These are phyloP conservation scores for Aspergillus brunneoviolaceus DNA, from an alignment of 2,329 filamentous ascomycete genomes.

Conservation along the genomic window DNA sequence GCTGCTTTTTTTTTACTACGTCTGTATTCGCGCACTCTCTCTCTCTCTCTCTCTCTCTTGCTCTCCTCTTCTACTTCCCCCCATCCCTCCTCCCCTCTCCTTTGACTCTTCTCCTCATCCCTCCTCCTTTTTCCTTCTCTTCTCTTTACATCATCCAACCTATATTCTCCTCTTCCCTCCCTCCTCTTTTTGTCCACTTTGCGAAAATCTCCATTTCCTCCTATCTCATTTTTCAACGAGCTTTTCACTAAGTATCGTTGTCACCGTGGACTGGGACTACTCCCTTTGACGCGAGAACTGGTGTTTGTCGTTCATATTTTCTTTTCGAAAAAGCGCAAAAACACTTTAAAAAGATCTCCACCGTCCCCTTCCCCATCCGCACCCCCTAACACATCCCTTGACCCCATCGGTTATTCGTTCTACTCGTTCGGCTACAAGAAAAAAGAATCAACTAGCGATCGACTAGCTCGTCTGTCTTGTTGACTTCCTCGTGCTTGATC, in stretches of 20 bases:
- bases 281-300: slow-evolving; percentile 28
- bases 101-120: slow-evolving; percentile 46
- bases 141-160: slow-evolving; percentile 16
- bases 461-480: slow-evolving; percentile 8
- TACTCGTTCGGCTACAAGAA: not conserved
- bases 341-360: slow-evolving; percentile 13
- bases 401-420: slow-evolving; percentile 7
- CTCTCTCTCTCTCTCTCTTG: slow-evolving; percentile 17
- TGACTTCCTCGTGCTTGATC: slow-evolving; percentile 11
- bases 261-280: slow-evolving; percentile 28
- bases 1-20: slow-evolving; percentile 7
- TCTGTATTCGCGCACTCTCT: slow-evolving; percentile 7
- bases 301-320: slow-evolving; percentile 18
- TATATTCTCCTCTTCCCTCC: slow-evolving; percentile 18
- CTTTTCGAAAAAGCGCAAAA: slow-evolving; percentile 5
- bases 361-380: slow-evolving; percentile 8
- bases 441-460: not conserved
- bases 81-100: slow-evolving; percentile 8
- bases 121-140: slow-evolving; percentile 33
- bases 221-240: slow-evolving; percentile 39
- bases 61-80: slow-evolving; percentile 10
- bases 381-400: slow-evolving; percentile 13
- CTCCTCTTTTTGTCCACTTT: slow-evolving; percentile 12
- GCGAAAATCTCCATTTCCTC: slow-evolving; percentile 8
- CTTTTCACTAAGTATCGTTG: slow-evolving; percentile 56